phyloP scores from a whole-genome alignment of 768 basidiomycete genomes.

The Mycena vulgaris region DNA sequence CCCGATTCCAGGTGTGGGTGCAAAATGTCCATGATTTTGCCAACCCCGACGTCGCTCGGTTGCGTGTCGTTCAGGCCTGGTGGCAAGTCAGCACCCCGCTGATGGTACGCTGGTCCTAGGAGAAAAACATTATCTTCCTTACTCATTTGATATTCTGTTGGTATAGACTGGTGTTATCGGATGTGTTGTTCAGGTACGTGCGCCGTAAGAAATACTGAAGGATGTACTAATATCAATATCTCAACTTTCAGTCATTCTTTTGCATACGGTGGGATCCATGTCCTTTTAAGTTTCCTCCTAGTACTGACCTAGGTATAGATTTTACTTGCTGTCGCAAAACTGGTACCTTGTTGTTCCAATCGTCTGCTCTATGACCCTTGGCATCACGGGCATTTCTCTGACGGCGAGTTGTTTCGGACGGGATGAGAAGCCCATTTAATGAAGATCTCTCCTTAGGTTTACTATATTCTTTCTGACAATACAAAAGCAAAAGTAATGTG shows the following conservation, averaged over 20 bases:
- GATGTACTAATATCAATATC: not conserved
- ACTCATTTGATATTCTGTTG: not conserved
- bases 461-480: conserved; percentile 7
- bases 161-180: conserved; percentile 26
- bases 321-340: conserved; percentile 24
- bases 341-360: conserved; percentile 9
- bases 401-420: not conserved
- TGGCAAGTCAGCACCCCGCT: conserved; percentile 25
- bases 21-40: conserved; percentile 22
- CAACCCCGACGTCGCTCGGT: conserved; percentile 21
- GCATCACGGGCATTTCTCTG: conserved; percentile 24
- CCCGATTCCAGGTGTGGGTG: conserved; percentile 1
- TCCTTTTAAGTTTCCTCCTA: not conserved
- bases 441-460: not conserved
- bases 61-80: conserved; percentile 11
- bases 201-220: not conserved
- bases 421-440: not conserved
- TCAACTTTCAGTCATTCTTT: conserved; percentile 18
- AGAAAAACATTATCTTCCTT: not conserved
- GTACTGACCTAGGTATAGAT: not conserved
- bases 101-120: conserved; percentile 1
- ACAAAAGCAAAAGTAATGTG: conserved; percentile 6
- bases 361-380: conserved; percentile 11
- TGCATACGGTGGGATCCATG: conserved; percentile 8
- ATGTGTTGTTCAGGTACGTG: conserved; percentile 11